These are phyloP conservation scores for Acer saccharum DNA, from an alignment of 345 rosid species.

Conservation along the genomic window DNA sequence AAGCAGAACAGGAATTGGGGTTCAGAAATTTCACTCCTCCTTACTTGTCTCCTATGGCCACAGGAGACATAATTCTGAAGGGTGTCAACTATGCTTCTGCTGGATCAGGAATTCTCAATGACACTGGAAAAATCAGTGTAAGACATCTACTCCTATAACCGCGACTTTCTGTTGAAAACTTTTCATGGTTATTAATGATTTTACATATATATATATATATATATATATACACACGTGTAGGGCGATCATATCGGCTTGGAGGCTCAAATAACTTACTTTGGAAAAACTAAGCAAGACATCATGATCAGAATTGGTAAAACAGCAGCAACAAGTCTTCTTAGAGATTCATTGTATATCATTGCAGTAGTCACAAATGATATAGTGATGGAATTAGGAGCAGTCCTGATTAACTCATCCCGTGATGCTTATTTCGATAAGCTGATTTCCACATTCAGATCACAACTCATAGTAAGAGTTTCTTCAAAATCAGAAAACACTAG, in stretches of 20 bases:
- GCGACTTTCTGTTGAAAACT: not conserved
- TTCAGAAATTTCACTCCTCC: conserved; percentile 10
- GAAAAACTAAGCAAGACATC: conserved; percentile 39
- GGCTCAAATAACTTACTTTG: conserved; percentile 35
- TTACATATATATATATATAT: not conserved
- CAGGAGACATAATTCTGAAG: not conserved
- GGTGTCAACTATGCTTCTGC: conserved; percentile 24
- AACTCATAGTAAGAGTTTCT: conserved; percentile 19
- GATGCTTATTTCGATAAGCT: not conserved
- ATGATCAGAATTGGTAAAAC: conserved; percentile 23
- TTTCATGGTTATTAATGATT: not conserved
- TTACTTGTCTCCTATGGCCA: conserved; percentile 16
- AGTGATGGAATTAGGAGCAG: fast-evolving
- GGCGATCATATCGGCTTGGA: conserved; percentile 16
- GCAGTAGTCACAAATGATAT: conserved; percentile 23
- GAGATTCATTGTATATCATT: conserved; percentile 16
- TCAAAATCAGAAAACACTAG: not conserved
- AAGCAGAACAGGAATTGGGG: not conserved
- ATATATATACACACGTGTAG: not conserved
- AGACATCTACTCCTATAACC: not conserved
- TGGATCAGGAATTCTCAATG: conserved; percentile 6
- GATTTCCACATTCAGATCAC: conserved; percentile 5
- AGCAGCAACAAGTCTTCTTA: conserved; percentile 3
- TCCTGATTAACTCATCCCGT: not conserved
- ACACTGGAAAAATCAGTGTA: not conserved